A percentile compares a stretch with the other conserved stretches of the same genome.
These are phyloP conservation scores for Nigrospora oryzae DNA, from an alignment of 2,329 filamentous ascomycete genomes.

Conservation along the genomic window DNA sequence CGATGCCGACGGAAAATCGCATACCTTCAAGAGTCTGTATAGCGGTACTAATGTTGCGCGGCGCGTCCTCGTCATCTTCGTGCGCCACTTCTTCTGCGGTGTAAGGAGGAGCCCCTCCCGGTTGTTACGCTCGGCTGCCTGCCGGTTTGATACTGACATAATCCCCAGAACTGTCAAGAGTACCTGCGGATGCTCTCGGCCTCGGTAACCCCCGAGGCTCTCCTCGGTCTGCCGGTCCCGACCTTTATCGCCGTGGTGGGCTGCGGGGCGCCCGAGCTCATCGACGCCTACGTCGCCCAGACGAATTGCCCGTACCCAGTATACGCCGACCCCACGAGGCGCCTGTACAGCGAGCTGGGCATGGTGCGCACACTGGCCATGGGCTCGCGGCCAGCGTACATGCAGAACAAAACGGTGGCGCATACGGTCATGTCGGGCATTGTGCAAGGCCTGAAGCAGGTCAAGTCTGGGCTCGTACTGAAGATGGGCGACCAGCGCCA, in stretches of 20 bases:
- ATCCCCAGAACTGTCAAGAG: constrained; percentile 62
- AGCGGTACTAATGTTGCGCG: constrained; percentile 42
- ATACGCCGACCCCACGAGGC: constrained; percentile 64
- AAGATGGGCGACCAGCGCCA: constrained; percentile 60
- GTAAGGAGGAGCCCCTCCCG: constrained; percentile 36
- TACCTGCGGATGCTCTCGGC: constrained; percentile 57
- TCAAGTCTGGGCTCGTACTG: constrained; percentile 47
- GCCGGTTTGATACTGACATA: background rate
- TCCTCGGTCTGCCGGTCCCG: constrained; percentile 38
- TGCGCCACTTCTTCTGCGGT: constrained; percentile 75
- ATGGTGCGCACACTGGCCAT: constrained; percentile 58
- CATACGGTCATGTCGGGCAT: constrained; percentile 42
- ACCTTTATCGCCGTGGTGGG: constrained; percentile 64
- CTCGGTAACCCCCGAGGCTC: constrained; percentile 44
- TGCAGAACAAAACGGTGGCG: constrained; percentile 42
- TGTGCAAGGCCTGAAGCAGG: constrained; percentile 49
- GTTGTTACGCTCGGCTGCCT: background rate
- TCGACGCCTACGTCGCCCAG: constrained; percentile 54
- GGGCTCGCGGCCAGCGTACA: constrained; percentile 56
- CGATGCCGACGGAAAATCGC: constrained; percentile 50
- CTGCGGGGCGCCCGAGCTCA: constrained; percentile 61
- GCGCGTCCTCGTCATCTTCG: constrained; percentile 62
- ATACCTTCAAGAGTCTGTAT: constrained; percentile 56
- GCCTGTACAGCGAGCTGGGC: constrained; percentile 58
- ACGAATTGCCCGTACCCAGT: constrained; percentile 65